A percentile compares a stretch with the other conserved stretches of the same genome.
Evolutionary conservation across 257 asterid species (phyloP).

Genomic region (Ophiorrhiza pumila): DNA sequence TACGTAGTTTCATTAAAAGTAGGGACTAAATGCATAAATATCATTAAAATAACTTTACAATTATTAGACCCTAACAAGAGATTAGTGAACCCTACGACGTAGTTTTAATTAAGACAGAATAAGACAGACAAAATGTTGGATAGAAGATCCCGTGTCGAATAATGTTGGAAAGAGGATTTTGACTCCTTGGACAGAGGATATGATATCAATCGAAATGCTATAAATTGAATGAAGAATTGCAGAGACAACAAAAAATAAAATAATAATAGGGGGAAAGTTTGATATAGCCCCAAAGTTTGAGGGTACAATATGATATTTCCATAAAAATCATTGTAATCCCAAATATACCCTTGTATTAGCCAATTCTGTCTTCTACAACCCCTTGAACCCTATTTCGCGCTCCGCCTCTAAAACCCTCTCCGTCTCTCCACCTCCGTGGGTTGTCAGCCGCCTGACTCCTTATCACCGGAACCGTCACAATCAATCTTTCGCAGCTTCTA

Average conservation of each 20-base stretch:
- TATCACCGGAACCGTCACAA: neutral
- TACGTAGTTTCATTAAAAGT: too few relatives aligned
- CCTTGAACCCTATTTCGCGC: neutral
- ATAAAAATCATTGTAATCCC: neutral
- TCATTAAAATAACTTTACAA: too few relatives aligned
- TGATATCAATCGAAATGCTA: too few relatives aligned
- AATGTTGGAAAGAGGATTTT: too few relatives aligned
- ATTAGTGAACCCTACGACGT: too few relatives aligned
- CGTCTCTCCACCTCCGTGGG: slow-evolving; percentile 6
- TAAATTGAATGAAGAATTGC: too few relatives aligned
- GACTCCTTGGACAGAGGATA: too few relatives aligned
- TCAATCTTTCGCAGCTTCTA: neutral
- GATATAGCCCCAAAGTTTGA: neutral
- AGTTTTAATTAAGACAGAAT: too few relatives aligned
- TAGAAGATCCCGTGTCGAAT: too few relatives aligned
- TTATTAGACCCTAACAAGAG: too few relatives aligned
- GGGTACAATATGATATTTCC: neutral
- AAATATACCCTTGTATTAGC: neutral
- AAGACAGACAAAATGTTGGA: too few relatives aligned
- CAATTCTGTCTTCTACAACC: neutral
- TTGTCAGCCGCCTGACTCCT: neutral
- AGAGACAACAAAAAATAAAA: neutral
- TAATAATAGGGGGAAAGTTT: neutral
- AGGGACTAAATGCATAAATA: too few relatives aligned
- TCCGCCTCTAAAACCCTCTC: neutral